Percentiles rank a stretch among this genome's conserved stretches.
Evolutionary conservation across 805 yeast genomes (phyloP).

Genomic region (Yarrowia sp.): DNA sequence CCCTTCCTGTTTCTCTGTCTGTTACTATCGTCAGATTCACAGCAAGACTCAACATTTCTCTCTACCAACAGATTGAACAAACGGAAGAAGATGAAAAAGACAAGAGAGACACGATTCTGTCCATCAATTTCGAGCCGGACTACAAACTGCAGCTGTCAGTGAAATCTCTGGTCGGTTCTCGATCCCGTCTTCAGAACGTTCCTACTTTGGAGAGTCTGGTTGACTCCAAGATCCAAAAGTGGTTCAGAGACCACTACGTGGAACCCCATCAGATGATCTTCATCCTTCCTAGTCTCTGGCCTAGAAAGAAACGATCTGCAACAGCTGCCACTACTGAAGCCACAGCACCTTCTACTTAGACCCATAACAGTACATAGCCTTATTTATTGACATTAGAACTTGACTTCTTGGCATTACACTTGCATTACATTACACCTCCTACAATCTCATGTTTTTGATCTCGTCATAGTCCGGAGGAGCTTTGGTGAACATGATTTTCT

Average conservation of each 20-base stretch:
- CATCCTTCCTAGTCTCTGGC: conserved; percentile 87
- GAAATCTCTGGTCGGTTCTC: conserved; percentile 86
- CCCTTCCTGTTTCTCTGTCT: conserved; percentile 80
- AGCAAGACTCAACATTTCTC: conserved; percentile 81
- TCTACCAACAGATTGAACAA: conserved; percentile 54
- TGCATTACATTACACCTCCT: neutral
- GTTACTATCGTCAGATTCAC: conserved; percentile 92
- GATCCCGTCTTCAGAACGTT: conserved; percentile 89
- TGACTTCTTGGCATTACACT: too few relatives aligned
- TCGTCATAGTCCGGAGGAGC: conserved; percentile 47
- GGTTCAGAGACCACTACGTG: conserved; percentile 93
- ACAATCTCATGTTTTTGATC: conserved; percentile 43
- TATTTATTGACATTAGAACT: neutral
- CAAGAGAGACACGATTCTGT: conserved; percentile 63
- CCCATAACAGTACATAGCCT: conserved; percentile 1
- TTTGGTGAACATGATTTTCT: conserved; percentile 43
- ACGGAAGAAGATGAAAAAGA: conserved; percentile 42
- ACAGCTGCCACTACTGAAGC: neutral
- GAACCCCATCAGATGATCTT: conserved; percentile 92
- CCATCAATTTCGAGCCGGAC: conserved; percentile 91
- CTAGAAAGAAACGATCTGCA: conserved; percentile 49
- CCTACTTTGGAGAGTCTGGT: conserved; percentile 88
- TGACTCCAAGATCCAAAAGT: conserved; percentile 79
- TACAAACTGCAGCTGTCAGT: conserved; percentile 87
- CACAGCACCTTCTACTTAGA: neutral